Evolutionary conservation across 2,329 filamentous ascomycete genomes (phyloP), one percentile per base, ranked within the genome.

Genomic region (Colletotrichum tropicicola): DNA sequence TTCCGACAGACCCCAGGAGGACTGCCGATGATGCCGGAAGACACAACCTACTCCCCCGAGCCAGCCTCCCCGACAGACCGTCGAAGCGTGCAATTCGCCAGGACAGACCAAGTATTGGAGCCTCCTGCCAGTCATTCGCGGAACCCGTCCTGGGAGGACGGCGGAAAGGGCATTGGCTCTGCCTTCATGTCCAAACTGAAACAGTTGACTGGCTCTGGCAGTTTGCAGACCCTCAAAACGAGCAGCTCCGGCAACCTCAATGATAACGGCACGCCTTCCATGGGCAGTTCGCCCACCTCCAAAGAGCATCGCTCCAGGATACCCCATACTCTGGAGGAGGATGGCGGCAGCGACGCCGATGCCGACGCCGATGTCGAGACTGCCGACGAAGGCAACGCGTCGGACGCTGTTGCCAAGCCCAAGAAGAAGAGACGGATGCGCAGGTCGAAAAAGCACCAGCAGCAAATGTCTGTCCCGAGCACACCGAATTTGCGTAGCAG

Each of bases 321-420:
- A 68, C 85, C 85, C 9, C 81, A 84, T 19, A 87, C 84, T 1
- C 75, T 89, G 59, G 77, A 80, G 43, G 85, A 87, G 68, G 84
- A 85, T 17, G 62, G 35, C 13, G 89, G 87, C 19, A 92, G 89
- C 74, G 92, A 94, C 75, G 88, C 84, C 13, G 90, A 94, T 75
- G 88, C 84, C 13, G 90, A 92, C 72, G 90, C 91, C 1, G 93
- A 96, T 75, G 92, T 91, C 2, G 94, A 96, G 74, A 97, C 93
- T 45, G 92, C 90, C 0, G 93, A 94, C 55, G 94, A 97, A 73
- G 85, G 84, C n/a, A 79, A 80, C 17, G 72, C 78, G n/a, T 74
- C 79, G 13, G 80, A 82, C 55, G 72, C 78, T 27, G n/a, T n/a
- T n/a, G 71, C 77, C 2, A 86, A 85, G 67, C 82, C 82, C 30